phyloP scores from a whole-genome alignment of 768 basidiomycete species.

The Termitomyces heimii region DNA sequence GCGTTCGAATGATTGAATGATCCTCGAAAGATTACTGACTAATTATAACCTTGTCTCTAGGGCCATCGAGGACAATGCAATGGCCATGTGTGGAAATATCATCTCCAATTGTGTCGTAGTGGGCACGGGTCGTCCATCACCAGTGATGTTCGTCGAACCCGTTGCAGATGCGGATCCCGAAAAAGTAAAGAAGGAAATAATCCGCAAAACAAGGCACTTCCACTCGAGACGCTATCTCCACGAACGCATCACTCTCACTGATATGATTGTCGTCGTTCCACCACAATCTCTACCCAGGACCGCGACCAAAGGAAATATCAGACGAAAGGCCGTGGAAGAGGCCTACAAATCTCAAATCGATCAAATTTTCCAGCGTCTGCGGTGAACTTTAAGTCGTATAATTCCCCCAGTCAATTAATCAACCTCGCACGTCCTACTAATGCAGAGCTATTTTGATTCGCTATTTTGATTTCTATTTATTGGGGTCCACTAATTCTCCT shows the following conservation, averaged over 20 bases:
- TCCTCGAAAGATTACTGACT: background rate
- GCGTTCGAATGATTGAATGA: slow-evolving; percentile 17
- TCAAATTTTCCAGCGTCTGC: slow-evolving; percentile 35
- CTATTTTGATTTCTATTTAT: background rate
- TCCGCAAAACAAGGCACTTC: slow-evolving; percentile 68
- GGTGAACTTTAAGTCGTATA: slow-evolving; percentile 1
- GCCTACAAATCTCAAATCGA: slow-evolving; percentile 53
- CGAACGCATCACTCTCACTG: slow-evolving; percentile 62
- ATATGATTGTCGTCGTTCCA: slow-evolving; percentile 65
- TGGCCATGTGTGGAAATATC: slow-evolving; percentile 55
- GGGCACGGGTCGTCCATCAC: slow-evolving; percentile 70
- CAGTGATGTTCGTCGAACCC: slow-evolving; percentile 71
- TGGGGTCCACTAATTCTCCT: background rate
- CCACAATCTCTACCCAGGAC: slow-evolving; percentile 68
- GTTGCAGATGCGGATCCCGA: slow-evolving; percentile 42
- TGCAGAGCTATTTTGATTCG: no score
- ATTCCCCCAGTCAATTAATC: background rate
- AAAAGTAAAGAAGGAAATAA: slow-evolving; percentile 64
- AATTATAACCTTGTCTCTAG: slow-evolving; percentile 22
- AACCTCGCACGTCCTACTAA: background rate
- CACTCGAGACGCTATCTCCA: slow-evolving; percentile 73
- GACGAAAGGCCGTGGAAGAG: slow-evolving; percentile 72
- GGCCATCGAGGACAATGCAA: slow-evolving; percentile 74
- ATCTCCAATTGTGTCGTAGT: slow-evolving; percentile 75
- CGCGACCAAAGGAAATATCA: slow-evolving; percentile 78